These are phyloP conservation scores for Erythrophleum ivorense DNA, from an alignment of 331 rosid genomes.

Conservation along the genomic window DNA sequence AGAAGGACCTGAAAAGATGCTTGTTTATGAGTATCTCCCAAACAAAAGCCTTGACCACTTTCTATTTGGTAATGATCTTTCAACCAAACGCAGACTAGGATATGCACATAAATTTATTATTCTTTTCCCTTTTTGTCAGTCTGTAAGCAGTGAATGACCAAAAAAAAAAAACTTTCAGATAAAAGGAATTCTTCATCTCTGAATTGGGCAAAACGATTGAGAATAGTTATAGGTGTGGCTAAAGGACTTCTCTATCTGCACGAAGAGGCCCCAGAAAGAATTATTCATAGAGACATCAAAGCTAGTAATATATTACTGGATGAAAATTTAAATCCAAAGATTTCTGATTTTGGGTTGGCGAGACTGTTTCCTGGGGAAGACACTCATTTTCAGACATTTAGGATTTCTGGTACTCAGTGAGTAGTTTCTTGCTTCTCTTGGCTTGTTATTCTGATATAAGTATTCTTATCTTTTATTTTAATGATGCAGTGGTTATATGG, in stretches of 20 bases:
- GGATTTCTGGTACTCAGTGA: conserved; percentile 92
- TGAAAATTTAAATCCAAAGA: conserved; percentile 78
- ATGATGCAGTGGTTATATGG: conserved; percentile 84
- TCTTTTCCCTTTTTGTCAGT: conserved; percentile 13
- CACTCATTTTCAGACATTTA: conserved; percentile 81
- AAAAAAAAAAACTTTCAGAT: conserved; percentile 55
- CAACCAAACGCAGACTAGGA: neutral
- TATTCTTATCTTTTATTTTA: conserved; percentile 38
- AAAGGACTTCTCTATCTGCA: conserved; percentile 88
- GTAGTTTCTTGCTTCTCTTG: conserved; percentile 47
- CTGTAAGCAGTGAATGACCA: conserved; percentile 15
- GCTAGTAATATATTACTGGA: conserved; percentile 89
- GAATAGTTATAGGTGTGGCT: conserved; percentile 68
- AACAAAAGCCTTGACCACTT: conserved; percentile 90
- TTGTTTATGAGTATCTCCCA: conserved; percentile 85
- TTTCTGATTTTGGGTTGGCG: conserved; percentile 89
- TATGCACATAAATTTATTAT: neutral
- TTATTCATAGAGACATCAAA: conserved; percentile 90
- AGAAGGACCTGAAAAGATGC: conserved; percentile 96
- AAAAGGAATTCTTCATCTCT: conserved; percentile 57
- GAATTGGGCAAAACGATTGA: conserved; percentile 75
- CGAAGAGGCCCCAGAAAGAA: conserved; percentile 86
- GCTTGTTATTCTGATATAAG: conserved; percentile 19
- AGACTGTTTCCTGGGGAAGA: conserved; percentile 95
- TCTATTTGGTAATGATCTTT: conserved; percentile 61